Evolutionary conservation across 768 basidiomycete species (phyloP), one percentile per base, ranked within the genome.

Genomic region (Lepiota subincarnata): DNA sequence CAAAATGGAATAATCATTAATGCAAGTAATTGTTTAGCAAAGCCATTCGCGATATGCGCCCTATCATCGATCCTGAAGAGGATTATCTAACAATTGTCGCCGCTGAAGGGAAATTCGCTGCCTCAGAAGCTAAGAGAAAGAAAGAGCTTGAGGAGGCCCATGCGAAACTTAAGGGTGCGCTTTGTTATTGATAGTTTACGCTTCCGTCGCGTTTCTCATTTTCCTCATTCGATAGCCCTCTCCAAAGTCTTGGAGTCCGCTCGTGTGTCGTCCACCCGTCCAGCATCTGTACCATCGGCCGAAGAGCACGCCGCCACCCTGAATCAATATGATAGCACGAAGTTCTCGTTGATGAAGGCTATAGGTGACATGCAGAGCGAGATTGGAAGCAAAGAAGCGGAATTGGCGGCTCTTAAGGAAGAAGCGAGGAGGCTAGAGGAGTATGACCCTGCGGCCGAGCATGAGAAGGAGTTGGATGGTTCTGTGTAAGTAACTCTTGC

Each of bases 21-120:
- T 40, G 35, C 28, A 19, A 10, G 38, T 51, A 48, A 20, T 14
- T 50, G 26, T 43, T 10, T 56, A 89, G 87, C 45, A 83, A 84
- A 58, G 79, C 84, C 14, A 82, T 89, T 42, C 77, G 75, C 57
- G 83, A 83, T 55, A 87, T 90, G 79, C 71, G 79, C 28, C 76
- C 79, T 3, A 83, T 89, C 53, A 87, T 92, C 50, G 83, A 88
- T 61, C 86, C 87, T 10, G 84, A 86, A 39, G 87, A 89, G 49
- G 89, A 92, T 66, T 89, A 83, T 63, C 69, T 86, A 53, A 84
- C 86, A 11, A 87, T 92, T 45, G 81, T 83, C 13, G 81, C 78
- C 6, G 83, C 87, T 6, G 87, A 91, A 59, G 83, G 89, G 55
- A 82, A 78, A 58, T 83, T 89, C 63, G 77, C 77, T 12, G 60